Evolutionary conservation across 176 grass and related monocot species (phyloP).

Genomic region (Phyllostachys edulis): DNA sequence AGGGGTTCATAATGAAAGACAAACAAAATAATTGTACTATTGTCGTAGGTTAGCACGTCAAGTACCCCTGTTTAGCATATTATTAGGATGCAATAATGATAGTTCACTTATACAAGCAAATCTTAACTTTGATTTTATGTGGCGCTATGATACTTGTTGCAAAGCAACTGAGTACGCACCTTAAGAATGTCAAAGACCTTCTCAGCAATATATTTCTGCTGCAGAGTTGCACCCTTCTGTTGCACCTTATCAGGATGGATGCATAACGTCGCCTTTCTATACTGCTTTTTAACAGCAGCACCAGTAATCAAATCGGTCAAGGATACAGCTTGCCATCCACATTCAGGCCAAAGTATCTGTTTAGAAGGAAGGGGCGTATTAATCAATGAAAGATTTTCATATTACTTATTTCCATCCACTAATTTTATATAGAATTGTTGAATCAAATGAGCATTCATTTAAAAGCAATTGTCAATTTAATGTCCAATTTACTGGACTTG

Average conservation of each 20-base stretch:
- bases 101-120: background rate
- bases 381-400: conserved; percentile 2
- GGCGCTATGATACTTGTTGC: background rate
- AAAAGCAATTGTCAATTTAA: background rate
- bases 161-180: conserved; percentile 44
- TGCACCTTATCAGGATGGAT: conserved; percentile 87
- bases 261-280: conserved; percentile 70
- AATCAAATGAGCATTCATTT: background rate
- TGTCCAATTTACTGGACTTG: background rate
- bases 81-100: background rate
- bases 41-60: background rate
- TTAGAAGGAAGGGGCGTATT: background rate
- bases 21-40: background rate
- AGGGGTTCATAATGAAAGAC: background rate
- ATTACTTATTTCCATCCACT: background rate
- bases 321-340: conserved; percentile 70
- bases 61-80: background rate
- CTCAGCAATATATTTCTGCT: conserved; percentile 71
- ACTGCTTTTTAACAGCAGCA: conserved; percentile 70
- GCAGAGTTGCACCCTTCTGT: conserved; percentile 69
- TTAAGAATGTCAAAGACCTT: conserved; percentile 85
- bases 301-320: conserved; percentile 79
- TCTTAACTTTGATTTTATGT: background rate
- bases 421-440: background rate
- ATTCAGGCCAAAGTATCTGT: conserved; percentile 82